Evolutionary conservation across 495 filamentous ascomycete genomes (phyloP).

Genomic region (Xylaria acuta): DNA sequence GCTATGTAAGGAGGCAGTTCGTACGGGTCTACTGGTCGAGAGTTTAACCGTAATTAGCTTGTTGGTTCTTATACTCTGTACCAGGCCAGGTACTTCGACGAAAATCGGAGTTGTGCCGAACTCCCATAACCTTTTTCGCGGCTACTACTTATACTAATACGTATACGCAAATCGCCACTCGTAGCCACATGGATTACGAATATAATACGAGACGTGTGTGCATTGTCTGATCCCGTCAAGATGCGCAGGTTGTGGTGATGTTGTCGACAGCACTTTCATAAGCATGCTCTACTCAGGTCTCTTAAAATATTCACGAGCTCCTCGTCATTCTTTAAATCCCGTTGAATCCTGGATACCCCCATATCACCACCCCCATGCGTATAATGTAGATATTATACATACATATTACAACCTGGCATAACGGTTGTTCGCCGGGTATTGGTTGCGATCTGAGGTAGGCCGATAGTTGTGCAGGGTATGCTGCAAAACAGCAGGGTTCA

Average conservation of each 20-base stretch:
- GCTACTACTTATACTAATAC: not conserved
- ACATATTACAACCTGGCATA: not conserved
- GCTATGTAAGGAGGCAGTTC: not conserved
- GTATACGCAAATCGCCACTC: not conserved
- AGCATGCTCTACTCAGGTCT: not conserved
- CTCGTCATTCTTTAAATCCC: not conserved
- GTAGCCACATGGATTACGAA: not conserved
- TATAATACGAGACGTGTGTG: not conserved
- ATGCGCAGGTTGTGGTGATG: slow-evolving; percentile 1
- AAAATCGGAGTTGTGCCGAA: slow-evolving; percentile 5
- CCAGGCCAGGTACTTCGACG: not conserved
- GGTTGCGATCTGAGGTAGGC: not conserved
- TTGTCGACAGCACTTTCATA: not conserved
- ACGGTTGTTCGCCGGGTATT: not conserved
- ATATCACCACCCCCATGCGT: slow-evolving; percentile 2
- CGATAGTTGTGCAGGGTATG: slow-evolving; percentile 17
- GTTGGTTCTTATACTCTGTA: too few relatives aligned
- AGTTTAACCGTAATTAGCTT: slow-evolving; percentile 14
- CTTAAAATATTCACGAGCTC: not conserved
- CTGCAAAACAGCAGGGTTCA: slow-evolving; percentile 11
- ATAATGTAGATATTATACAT: slow-evolving; percentile 14
- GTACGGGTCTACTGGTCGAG: not conserved
- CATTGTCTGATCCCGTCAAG: not conserved
- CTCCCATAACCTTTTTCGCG: not conserved
- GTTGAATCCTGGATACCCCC: slow-evolving; percentile 8